Evolutionary conservation across 495 filamentous ascomycete genomes (phyloP), one percentile per base, ranked within the genome.

Genomic region (Mytilinidion resinicola): DNA sequence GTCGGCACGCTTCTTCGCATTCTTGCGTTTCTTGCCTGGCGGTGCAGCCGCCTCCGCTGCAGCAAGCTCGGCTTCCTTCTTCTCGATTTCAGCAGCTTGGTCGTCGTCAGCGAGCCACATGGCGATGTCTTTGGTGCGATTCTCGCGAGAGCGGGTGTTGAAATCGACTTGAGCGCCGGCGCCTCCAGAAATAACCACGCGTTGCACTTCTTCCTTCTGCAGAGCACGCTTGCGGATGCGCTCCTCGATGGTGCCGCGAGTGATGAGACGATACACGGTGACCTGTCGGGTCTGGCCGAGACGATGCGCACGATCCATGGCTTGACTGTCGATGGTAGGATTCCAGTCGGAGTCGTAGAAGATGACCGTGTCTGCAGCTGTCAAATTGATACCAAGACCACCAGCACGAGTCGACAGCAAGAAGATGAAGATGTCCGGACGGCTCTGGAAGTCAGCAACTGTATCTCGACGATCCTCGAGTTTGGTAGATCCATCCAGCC

Each of bases 331-430:
- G 67, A 98, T 97, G 15, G 93, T 98, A 30, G 93, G 93, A 71
- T 98, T 98, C 93, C 93, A 98, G 70, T 98, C 93, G 9, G 89
- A 95, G 66, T 98, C 93, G 78, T 98, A 98, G 81, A 98, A 98
- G 70, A 98, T 98, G 70, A 98, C 93, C 7, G 92, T 98, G 63
- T 86, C 83, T 43, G 88, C 93, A 17, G 86, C 84, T 1, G 93
- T 98, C 63, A 98, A 77, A 69, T 98, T 98, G 79, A 98, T 97
- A 74, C 93, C 93, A 36, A 98, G 81, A 73, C 93, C 93, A 82
- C 93, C 93, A 34, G 93, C 95, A 72, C 93, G 90, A 3, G 95
- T 98, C 30, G 88, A 93, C 15, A 98, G 80, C 19, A 98, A 76
- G 81, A 98, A 98, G 56, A 98, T 86, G 72, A 98, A 98, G 63